Evolutionary conservation across 2,329 filamentous ascomycete species (phyloP).

Genomic region (Ophiostoma piceae): DNA sequence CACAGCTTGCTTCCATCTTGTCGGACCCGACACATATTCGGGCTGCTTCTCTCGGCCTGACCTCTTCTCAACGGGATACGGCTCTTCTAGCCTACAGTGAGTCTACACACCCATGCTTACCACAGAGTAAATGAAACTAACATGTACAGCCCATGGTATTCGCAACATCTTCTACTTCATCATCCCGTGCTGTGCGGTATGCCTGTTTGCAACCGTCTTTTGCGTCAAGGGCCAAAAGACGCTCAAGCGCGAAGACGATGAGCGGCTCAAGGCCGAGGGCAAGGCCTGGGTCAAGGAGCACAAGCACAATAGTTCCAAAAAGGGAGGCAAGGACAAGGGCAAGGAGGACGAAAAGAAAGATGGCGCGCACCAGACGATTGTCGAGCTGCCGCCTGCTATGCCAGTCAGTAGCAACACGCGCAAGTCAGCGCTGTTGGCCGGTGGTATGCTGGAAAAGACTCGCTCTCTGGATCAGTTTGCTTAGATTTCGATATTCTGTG

Average conservation of each 20-base stretch:
- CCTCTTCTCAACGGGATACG: not conserved
- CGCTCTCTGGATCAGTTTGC: not conserved
- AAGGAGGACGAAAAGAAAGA: not conserved
- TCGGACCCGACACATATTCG: not conserved
- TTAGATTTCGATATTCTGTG: not conserved
- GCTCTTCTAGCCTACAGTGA: slow-evolving; percentile 1
- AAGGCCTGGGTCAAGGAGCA: slow-evolving; percentile 4
- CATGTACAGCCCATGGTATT: not conserved
- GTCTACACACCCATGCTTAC: not conserved
- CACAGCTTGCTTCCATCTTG: not conserved
- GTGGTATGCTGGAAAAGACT: not conserved
- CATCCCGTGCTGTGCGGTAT: not conserved
- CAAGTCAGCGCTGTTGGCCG: not conserved
- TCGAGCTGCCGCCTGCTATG: not conserved
- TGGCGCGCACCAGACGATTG: not conserved
- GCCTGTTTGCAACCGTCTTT: not conserved
- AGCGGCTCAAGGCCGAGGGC: slow-evolving; percentile 1
- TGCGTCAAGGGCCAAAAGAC: not conserved
- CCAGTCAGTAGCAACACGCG: not conserved
- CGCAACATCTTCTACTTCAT: not conserved
- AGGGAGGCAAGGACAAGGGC: not conserved
- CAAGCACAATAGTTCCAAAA: not conserved
- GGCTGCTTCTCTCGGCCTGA: not conserved
- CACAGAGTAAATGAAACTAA: not conserved
- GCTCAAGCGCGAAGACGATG: slow-evolving; percentile 2